These are phyloP conservation scores for Fusarium longipes DNA, from an alignment of 2,329 filamentous ascomycete species.

Conservation along the genomic window DNA sequence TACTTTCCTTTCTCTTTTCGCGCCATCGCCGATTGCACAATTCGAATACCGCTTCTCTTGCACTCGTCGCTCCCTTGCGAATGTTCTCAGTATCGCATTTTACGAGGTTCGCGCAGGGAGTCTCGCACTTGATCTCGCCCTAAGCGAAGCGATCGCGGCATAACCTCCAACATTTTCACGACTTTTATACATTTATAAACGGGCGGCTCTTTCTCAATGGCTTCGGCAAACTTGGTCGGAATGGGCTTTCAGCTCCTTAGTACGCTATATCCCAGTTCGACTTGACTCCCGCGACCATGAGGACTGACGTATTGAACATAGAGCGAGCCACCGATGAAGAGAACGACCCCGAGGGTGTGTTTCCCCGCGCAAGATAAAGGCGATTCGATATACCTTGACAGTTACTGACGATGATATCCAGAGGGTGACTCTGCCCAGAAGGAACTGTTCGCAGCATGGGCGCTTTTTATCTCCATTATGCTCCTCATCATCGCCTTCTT, in stretches of 20 bases:
- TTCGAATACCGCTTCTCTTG: not conserved
- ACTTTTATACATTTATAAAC: not conserved
- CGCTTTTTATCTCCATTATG: constrained; percentile 94
- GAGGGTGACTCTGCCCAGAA: constrained; percentile 86
- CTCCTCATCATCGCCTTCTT: constrained; percentile 95
- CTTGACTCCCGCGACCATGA: constrained; percentile 5
- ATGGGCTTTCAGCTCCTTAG: constrained; percentile 51
- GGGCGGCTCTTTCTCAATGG: constrained; percentile 32
- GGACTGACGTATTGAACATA: constrained; percentile 42
- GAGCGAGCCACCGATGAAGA: constrained; percentile 48
- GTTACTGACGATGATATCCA: constrained; percentile 50
- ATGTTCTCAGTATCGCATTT: constrained; percentile 41
- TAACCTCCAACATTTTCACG: constrained; percentile 3
- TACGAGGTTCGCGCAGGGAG: constrained; percentile 45
- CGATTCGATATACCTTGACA: constrained; percentile 1
- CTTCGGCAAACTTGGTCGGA: constrained; percentile 42
- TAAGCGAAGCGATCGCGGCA: constrained; percentile 25
- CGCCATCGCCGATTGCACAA: not conserved
- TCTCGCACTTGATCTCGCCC: constrained; percentile 31
- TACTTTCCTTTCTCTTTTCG: not conserved
- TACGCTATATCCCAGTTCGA: constrained; percentile 33
- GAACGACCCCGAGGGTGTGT: constrained; percentile 51
- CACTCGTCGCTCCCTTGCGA: constrained; percentile 23
- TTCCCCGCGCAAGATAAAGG: constrained; percentile 9
- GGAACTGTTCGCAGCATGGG: constrained; percentile 96